Evolutionary conservation across 23 red algal species (phyloP).

Genomic region (Agarophyton chilense): DNA sequence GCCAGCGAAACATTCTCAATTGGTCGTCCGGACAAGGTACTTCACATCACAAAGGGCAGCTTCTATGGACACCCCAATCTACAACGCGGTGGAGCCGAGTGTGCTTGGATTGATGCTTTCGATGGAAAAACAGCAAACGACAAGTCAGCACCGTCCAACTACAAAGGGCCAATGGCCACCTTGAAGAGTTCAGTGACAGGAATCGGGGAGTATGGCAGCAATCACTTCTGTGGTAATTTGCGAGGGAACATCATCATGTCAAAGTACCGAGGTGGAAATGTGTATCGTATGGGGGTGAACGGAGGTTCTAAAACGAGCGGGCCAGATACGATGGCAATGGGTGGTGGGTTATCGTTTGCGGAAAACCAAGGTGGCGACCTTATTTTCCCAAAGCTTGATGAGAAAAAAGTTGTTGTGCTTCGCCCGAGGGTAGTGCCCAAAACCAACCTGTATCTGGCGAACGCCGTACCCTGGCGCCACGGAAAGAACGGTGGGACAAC

Average conservation of each 20-base stretch:
- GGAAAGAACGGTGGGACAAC: constrained; percentile 55
- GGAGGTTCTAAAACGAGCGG: constrained; percentile 35
- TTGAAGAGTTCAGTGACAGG: constrained; percentile 53
- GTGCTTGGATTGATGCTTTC: constrained; percentile 56
- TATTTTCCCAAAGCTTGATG: constrained; percentile 53
- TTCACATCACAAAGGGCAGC: constrained; percentile 54
- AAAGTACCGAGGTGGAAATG: constrained; percentile 35
- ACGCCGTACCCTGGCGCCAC: constrained; percentile 53
- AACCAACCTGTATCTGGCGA: constrained; percentile 10
- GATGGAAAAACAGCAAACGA: constrained; percentile 16
- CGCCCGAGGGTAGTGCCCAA: constrained; percentile 25
- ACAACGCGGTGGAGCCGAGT: constrained; percentile 32
- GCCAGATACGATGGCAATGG: constrained; percentile 24
- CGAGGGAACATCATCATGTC: constrained; percentile 66
- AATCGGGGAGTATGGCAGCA: constrained; percentile 58
- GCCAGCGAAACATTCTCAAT: neutral
- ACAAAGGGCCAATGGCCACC: constrained; percentile 20
- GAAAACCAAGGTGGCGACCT: constrained; percentile 60
- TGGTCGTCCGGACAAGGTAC: constrained; percentile 36
- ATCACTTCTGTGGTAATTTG: constrained; percentile 48
- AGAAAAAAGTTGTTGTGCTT: constrained; percentile 48
- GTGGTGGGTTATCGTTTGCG: constrained; percentile 55
- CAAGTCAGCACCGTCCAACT: constrained; percentile 9
- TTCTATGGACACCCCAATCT: constrained; percentile 73
- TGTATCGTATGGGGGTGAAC: constrained; percentile 40